Conservation (phyloP, 305 asterid genomes). For the Fraxinus paxiana region DNA sequence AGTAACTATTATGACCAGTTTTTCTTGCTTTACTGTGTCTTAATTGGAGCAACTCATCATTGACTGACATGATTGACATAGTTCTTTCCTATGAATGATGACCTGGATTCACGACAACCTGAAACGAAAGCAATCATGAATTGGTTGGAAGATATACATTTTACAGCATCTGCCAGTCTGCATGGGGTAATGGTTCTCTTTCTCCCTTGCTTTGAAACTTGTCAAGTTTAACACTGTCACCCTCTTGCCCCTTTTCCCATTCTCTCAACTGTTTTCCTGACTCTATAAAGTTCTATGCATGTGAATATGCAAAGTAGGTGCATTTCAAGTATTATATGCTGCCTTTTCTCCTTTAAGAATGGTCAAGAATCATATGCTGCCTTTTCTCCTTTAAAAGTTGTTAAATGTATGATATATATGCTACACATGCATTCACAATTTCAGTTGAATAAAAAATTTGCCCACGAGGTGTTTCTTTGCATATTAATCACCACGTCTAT, state of each 20-base stretch:
- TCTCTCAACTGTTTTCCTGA: background rate
- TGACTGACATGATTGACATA: conserved; percentile 65
- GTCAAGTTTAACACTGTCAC: background rate
- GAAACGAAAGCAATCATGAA: conserved; percentile 92
- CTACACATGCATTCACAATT: background rate
- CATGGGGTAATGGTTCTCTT: conserved; percentile 69
- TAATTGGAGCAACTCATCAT: conserved; percentile 29
- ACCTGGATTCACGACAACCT: conserved; percentile 73
- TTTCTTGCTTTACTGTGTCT: conserved; percentile 1
- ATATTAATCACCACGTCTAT: background rate
- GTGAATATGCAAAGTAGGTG: background rate
- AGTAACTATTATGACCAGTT: background rate
- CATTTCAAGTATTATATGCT: background rate
- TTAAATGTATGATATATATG: background rate
- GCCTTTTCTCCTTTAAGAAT: background rate
- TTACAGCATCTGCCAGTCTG: conserved; percentile 89
- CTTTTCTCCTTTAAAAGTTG: background rate
- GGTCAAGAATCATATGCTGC: background rate
- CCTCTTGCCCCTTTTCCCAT: background rate
- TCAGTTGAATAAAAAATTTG: background rate
- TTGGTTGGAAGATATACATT: conserved; percentile 68
- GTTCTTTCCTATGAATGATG: conserved; percentile 91
- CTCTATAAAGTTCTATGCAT: background rate
- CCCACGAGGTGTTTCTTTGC: background rate
- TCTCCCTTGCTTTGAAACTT: conserved; percentile 23